Conservation (phyloP, 139 green algal species). For the Mesotaenium endlicherianum region DNA sequence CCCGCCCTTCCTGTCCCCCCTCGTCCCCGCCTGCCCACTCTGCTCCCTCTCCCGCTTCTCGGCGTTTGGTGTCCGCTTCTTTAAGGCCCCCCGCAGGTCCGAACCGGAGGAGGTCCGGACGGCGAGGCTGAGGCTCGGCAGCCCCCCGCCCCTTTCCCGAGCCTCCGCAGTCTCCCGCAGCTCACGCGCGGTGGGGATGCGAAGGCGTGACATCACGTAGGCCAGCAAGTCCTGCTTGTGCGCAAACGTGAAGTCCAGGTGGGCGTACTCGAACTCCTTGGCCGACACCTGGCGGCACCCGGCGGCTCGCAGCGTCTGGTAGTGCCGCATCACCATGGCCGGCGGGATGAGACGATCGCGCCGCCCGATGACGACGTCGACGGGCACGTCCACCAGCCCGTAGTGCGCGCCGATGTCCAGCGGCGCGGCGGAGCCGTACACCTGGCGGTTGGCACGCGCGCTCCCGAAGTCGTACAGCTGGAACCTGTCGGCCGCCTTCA, state of each 20-base stretch:
- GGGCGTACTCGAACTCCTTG: constrained; percentile 83
- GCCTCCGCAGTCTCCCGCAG: not conserved
- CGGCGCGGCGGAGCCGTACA: constrained; percentile 65
- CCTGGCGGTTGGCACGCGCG: constrained; percentile 30
- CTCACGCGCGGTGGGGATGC: not conserved
- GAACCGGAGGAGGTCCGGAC: not conserved
- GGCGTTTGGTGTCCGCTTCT: no score
- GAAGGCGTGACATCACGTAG: constrained; percentile 57
- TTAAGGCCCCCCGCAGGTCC: not conserved
- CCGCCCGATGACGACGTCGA: constrained; percentile 80
- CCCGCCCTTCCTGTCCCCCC: not conserved
- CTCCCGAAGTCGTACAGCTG: constrained; percentile 83
- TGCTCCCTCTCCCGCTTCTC: not conserved
- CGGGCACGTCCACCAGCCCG: constrained; percentile 69
- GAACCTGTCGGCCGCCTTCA: constrained; percentile 59
- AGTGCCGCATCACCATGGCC: constrained; percentile 54
- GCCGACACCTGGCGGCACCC: constrained; percentile 64
- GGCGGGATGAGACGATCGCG: constrained; percentile 78
- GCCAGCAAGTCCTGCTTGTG: constrained; percentile 65
- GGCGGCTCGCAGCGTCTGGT: constrained; percentile 16
- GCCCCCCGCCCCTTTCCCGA: not conserved
- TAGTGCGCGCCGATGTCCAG: constrained; percentile 79
- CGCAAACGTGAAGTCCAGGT: constrained; percentile 89
- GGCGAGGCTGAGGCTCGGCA: not conserved
- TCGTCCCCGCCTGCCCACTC: not conserved